Conservation (phyloP, 495 filamentous ascomycete genomes). For the Neurospora discreta region DNA sequence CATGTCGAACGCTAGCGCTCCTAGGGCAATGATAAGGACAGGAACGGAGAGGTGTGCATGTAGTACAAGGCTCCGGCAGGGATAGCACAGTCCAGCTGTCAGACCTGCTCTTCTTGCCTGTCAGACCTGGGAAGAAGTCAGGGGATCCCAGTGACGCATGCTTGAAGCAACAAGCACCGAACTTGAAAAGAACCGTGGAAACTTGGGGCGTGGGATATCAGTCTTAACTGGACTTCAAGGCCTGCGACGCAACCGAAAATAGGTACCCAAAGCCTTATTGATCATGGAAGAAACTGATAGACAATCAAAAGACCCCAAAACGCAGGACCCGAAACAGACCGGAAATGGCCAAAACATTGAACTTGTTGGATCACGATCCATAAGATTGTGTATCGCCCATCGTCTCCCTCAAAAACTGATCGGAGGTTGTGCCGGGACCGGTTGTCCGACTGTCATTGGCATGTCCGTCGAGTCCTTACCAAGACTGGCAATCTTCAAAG, state of each 20-base stretch:
- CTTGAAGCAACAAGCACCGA: background rate
- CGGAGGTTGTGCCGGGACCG: background rate
- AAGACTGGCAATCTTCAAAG: background rate
- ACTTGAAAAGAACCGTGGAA: background rate
- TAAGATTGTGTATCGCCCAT: background rate
- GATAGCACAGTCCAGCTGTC: background rate
- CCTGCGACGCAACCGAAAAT: background rate
- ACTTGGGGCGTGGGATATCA: background rate
- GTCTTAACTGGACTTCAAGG: background rate
- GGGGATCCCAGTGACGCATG: background rate
- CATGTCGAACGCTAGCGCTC: background rate
- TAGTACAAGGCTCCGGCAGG: background rate
- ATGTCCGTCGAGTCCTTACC: background rate
- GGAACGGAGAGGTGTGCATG: background rate
- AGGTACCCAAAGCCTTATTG: background rate
- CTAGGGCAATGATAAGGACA: background rate
- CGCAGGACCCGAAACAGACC: background rate
- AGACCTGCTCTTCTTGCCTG: background rate
- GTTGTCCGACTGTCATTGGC: background rate
- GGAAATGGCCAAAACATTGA: background rate
- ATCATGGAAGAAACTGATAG: background rate
- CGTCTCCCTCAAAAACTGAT: background rate
- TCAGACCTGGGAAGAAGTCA: background rate
- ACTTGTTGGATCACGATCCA: background rate
- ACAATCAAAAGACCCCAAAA: background rate